Percentiles rank a stretch among this genome's conserved stretches.
Conservation (phyloP, 1,284 basidiomycete species). For the Ustilago curta region DNA sequence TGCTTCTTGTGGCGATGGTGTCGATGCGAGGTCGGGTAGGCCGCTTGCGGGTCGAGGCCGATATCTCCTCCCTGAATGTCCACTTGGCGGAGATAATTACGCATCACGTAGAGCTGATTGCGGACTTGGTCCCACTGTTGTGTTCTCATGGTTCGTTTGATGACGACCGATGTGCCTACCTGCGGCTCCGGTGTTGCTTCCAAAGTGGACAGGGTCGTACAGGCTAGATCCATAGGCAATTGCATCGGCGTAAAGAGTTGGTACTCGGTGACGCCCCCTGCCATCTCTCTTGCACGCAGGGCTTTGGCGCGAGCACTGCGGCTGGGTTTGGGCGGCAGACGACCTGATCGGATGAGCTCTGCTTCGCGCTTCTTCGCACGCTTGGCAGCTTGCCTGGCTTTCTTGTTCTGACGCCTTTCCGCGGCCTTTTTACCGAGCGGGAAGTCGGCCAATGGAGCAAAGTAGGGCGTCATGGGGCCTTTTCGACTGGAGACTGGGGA, state of each 20-base stretch:
- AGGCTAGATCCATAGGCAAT: constrained; percentile 48
- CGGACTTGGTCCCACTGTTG: constrained; percentile 50
- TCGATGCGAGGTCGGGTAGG: constrained; percentile 23
- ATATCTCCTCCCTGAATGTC: constrained; percentile 63
- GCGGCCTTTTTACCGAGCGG: constrained; percentile 38
- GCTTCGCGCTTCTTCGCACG: constrained; percentile 51
- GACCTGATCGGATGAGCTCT: constrained; percentile 44
- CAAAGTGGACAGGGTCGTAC: constrained; percentile 29
- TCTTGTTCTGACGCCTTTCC: constrained; percentile 39
- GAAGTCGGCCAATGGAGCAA: constrained; percentile 45
- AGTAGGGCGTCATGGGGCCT: constrained; percentile 48
- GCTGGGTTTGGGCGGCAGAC: constrained; percentile 58
- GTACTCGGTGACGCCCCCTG: constrained; percentile 67
- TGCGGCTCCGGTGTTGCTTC: constrained; percentile 33
- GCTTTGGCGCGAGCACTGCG: constrained; percentile 65
- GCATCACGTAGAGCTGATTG: constrained; percentile 58
- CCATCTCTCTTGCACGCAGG: constrained; percentile 55
- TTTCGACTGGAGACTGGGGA: constrained; percentile 40
- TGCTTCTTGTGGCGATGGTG: constrained; percentile 24
- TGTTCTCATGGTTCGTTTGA: constrained; percentile 41
- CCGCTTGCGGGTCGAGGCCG: constrained; percentile 42
- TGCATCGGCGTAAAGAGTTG: constrained; percentile 64
- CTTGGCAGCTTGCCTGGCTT: constrained; percentile 38
- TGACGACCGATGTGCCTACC: constrained; percentile 24
- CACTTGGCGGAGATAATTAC: constrained; percentile 58